A percentile compares a stretch with the other conserved stretches of the same genome.
Evolutionary conservation across 2,329 filamentous ascomycete species (phyloP).

Genomic region (Stagonosporopsis tanaceti): DNA sequence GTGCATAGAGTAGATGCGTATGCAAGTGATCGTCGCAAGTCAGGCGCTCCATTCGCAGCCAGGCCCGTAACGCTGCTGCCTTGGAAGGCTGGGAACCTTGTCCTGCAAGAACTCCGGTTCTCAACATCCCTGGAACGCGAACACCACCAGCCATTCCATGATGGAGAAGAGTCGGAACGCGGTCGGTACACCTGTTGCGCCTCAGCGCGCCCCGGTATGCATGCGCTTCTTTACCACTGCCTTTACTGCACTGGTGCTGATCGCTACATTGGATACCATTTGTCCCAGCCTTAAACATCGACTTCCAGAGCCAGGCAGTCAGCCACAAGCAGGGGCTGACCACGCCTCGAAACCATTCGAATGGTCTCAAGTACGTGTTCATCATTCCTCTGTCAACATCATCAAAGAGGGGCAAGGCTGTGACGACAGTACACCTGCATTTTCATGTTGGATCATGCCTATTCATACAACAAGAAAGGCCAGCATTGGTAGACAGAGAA

Average conservation of each 20-base stretch:
- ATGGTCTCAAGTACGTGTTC: slow-evolving; percentile 36
- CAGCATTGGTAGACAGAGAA: background rate
- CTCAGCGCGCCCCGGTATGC: slow-evolving; percentile 12
- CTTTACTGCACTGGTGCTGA: slow-evolving; percentile 27
- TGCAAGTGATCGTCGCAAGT: slow-evolving; percentile 28
- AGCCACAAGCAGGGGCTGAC: slow-evolving; percentile 2
- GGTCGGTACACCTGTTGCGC: slow-evolving; percentile 19
- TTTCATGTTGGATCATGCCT: background rate
- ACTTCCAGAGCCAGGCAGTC: slow-evolving; percentile 7
- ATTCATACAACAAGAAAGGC: too few species aligned
- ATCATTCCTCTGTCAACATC: slow-evolving; percentile 6
- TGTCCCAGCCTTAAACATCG: slow-evolving; percentile 25
- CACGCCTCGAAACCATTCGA: slow-evolving; percentile 23
- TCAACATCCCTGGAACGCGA: slow-evolving; percentile 4
- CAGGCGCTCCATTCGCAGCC: slow-evolving; percentile 16
- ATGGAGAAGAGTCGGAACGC: slow-evolving; percentile 34
- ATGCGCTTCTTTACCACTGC: slow-evolving; percentile 25
- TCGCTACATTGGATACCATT: slow-evolving; percentile 30
- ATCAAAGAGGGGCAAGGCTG: slow-evolving; percentile 2
- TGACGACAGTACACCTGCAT: background rate
- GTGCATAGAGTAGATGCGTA: slow-evolving; percentile 22
- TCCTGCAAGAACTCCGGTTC: background rate
- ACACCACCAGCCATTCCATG: slow-evolving; percentile 13
- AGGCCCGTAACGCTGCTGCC: slow-evolving; percentile 17
- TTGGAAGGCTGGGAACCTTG: slow-evolving; percentile 1